phyloP scores from a whole-genome alignment of 805 yeast genomes.

The Candida germanica region DNA sequence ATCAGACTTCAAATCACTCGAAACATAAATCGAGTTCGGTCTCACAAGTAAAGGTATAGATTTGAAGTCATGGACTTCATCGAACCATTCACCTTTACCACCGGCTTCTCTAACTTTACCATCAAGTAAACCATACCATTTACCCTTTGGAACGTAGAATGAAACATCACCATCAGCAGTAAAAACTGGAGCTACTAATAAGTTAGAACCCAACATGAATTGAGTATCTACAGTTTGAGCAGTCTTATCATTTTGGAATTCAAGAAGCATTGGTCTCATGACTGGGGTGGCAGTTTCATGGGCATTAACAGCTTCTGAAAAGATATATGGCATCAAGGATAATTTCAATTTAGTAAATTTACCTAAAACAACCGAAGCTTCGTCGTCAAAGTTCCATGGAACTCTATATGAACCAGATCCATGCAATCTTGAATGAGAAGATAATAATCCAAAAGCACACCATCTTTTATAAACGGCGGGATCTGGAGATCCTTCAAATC shows the following conservation, averaged over 20 bases:
- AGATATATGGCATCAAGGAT: slow-evolving; percentile 31
- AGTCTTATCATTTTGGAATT: slow-evolving; percentile 24
- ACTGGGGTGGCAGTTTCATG: slow-evolving; percentile 26
- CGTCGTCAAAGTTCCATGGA: slow-evolving; percentile 38
- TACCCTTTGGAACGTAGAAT: slow-evolving; percentile 29
- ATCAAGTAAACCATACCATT: slow-evolving; percentile 34
- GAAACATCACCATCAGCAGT: slow-evolving; percentile 26
- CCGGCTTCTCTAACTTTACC: slow-evolving; percentile 23
- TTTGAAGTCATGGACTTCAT: slow-evolving; percentile 27
- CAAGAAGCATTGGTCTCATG: slow-evolving; percentile 30
- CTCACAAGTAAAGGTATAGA: slow-evolving; percentile 30
- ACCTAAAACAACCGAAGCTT: slow-evolving; percentile 26
- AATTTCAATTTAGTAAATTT: slow-evolving; percentile 31
- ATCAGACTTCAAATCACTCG: slow-evolving; percentile 14
- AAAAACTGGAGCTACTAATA: slow-evolving; percentile 35
- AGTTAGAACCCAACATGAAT: slow-evolving; percentile 29
- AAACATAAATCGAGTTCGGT: slow-evolving; percentile 23
- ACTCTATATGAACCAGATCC: slow-evolving; percentile 35
- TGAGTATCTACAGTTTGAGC: slow-evolving; percentile 29
- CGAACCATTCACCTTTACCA: slow-evolving; percentile 22
- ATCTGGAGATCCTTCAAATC: slow-evolving; percentile 36
- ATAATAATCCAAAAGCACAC: slow-evolving; percentile 37
- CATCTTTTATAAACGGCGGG: slow-evolving; percentile 36
- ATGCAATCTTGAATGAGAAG: slow-evolving; percentile 37
- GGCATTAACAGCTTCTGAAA: slow-evolving; percentile 24